Evolutionary conservation across 192 early-diverging fungal genomes (phyloP).

Genomic region (Phycomyces blakesleeanus): DNA sequence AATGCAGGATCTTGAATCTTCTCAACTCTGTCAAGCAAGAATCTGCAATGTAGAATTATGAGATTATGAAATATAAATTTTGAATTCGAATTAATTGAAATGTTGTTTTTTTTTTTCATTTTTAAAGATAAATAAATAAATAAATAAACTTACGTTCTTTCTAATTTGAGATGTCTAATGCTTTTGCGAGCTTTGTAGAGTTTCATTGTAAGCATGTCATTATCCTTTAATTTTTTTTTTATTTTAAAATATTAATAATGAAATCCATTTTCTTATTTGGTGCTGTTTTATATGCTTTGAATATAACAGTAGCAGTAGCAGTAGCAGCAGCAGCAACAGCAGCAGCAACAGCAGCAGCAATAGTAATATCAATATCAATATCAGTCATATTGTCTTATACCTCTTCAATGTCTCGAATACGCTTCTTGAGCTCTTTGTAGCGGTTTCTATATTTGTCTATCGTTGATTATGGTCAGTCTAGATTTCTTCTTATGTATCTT

Average conservation of each 20-base stretch:
- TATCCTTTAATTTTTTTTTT: conserved; percentile 31
- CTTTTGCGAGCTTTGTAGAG: conserved; percentile 48
- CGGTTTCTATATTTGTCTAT: conserved; percentile 28
- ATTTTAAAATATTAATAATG: too few relatives aligned
- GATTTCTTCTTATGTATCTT: too few relatives aligned
- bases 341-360: too few relatives aligned
- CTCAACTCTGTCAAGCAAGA: too few relatives aligned
- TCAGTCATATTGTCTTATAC: conserved; percentile 23
- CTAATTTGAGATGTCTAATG: conserved; percentile 43
- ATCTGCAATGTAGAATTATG: too few relatives aligned
- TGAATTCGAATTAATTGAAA: conserved; percentile 1
- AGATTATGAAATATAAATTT: not conserved
- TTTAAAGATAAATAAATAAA: not conserved
- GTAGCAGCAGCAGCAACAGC: too few relatives aligned
- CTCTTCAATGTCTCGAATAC: conserved; percentile 51
- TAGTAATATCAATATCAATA: conserved; percentile 1
- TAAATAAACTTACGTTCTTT: conserved; percentile 38
- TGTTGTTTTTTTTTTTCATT: conserved; percentile 17
- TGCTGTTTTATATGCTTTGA: too few relatives aligned
- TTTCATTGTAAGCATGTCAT: conserved; percentile 45
- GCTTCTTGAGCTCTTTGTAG: conserved; percentile 48
- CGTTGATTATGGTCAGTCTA: too few relatives aligned
- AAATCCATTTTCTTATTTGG: too few relatives aligned
- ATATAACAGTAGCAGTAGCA: too few relatives aligned
- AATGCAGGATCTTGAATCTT: too few relatives aligned